Evolutionary conservation across 2,329 filamentous ascomycete genomes (phyloP), one percentile per base, ranked within the genome.

Genomic region (Aspergillus pseudonomiae): DNA sequence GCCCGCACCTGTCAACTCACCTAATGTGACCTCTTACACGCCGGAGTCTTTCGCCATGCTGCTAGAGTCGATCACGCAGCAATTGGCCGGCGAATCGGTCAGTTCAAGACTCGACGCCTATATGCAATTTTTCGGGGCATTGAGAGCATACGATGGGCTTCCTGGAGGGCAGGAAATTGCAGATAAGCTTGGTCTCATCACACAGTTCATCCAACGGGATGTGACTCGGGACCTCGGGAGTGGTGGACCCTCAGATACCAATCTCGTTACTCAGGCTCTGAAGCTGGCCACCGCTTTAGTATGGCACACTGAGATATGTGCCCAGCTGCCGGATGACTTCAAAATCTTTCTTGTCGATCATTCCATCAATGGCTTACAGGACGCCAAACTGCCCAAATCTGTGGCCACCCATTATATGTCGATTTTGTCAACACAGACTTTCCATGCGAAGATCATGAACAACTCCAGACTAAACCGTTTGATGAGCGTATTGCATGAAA

Each of bases 141-240:
- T 97, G 70, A 91, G 92, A 75, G 86, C 90, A 6, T 97, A 94
- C 62, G 92, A 94, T 66, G 91, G 92, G 68, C 80, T 96, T 16
- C 93, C 93, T 0, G 90, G 95, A 68, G 82, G 88, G 41, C 86
- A 90, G 61, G 88, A 89, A 12, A 82, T 96, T 60, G 85, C 88
- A 62, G 86, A 87, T 57, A 96, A 95, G 77, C 90, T 97, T 83
- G 84, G 85, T 12, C 79, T 92, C 3, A 85, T 98, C 63, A 88
- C 88, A 68, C 90, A 93, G 64, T 97, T 93, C 74, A 92, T 98
- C 61, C 88, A 91, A 71, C 86, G 94, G 64, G 95, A 99, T 74
- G 83, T 97, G 28, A 85, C 84, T 7, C 84, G 88, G 12, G 88
- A 87, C 83, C 85, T 41, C 75, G 83, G 6, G 80, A 84, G 63